These are phyloP conservation scores for Clitopilus hobsonii DNA, from an alignment of 768 basidiomycete species.

Conservation along the genomic window DNA sequence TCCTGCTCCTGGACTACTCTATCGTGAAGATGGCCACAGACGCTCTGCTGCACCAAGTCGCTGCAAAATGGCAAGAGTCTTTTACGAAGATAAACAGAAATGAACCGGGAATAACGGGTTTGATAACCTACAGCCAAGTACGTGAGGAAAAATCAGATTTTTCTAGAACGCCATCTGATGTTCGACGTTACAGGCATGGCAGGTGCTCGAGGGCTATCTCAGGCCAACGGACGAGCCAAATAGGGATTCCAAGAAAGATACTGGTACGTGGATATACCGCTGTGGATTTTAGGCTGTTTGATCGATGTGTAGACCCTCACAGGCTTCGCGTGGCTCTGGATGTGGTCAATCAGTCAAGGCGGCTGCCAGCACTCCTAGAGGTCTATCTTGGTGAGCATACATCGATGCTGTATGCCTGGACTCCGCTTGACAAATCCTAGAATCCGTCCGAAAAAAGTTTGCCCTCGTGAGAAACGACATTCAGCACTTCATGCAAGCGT, in stretches of 20 bases:
- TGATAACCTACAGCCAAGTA: constrained; percentile 64
- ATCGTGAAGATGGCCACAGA: constrained; percentile 63
- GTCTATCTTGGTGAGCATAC: constrained; percentile 60
- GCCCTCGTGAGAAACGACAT: constrained; percentile 61
- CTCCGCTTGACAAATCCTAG: constrained; percentile 26
- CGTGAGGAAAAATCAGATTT: too few species aligned
- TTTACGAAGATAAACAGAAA: constrained; percentile 59
- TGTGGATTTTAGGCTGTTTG: not conserved
- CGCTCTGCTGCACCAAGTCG: constrained; percentile 60
- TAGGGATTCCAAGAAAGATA: constrained; percentile 18
- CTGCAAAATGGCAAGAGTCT: constrained; percentile 67
- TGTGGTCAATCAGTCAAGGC: constrained; percentile 50
- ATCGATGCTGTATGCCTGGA: not conserved
- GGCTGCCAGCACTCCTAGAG: constrained; percentile 63
- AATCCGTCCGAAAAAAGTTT: constrained; percentile 58
- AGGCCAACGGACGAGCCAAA: constrained; percentile 40
- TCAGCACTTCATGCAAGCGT: constrained; percentile 48
- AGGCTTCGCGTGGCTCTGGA: constrained; percentile 53
- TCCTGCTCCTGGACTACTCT: too few species aligned
- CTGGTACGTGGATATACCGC: not conserved
- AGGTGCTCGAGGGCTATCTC: constrained; percentile 45
- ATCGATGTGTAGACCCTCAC: constrained; percentile 33
- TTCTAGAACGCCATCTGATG: not conserved
- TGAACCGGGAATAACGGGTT: constrained; percentile 58
- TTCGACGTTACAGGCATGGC: constrained; percentile 49